phyloP scores from a whole-genome alignment of 306 rosid species.

The Dalbergia cultrata region DNA sequence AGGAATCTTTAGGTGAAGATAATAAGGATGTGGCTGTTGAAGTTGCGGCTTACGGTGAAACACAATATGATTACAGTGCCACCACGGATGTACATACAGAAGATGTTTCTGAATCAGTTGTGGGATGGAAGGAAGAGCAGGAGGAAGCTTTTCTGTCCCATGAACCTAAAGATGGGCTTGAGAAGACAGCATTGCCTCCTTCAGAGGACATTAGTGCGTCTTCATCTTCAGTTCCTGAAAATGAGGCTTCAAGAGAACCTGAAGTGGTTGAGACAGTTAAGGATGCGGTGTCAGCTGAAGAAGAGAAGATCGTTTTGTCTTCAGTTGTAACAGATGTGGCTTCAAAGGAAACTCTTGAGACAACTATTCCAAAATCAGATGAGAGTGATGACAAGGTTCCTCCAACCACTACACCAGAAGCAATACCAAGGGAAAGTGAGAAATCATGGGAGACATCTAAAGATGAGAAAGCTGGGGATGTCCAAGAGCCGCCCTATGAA shows the following conservation, averaged over 20 bases:
- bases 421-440: slow-evolving; percentile 43
- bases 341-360: slow-evolving; percentile 48
- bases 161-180: slow-evolving; percentile 11
- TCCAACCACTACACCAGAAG: slow-evolving; percentile 26
- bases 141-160: slow-evolving; percentile 15
- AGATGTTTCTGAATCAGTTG: slow-evolving; percentile 44
- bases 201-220: slow-evolving; percentile 21
- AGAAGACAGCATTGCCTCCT: slow-evolving; percentile 19
- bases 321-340: slow-evolving; percentile 20
- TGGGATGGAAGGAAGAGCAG: slow-evolving; percentile 37
- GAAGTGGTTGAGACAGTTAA: slow-evolving; percentile 44
- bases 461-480: slow-evolving; percentile 53
- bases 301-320: slow-evolving; percentile 42
- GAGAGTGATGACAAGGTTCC: slow-evolving; percentile 39
- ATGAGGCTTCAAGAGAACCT: slow-evolving; percentile 37
- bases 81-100: slow-evolving; percentile 2
- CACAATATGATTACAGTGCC: slow-evolving; percentile 26
- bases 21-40: slow-evolving; percentile 43
- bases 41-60: slow-evolving; percentile 39
- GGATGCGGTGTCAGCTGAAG: slow-evolving; percentile 8
- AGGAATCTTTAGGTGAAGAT: slow-evolving; percentile 33
- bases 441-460: slow-evolving; percentile 32
- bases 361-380: slow-evolving; percentile 32
- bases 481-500: slow-evolving; percentile 46
- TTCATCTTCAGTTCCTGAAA: slow-evolving; percentile 16